These are phyloP conservation scores for Eucalyptus regnans DNA, from an alignment of 345 rosid species.

Conservation along the genomic window DNA sequence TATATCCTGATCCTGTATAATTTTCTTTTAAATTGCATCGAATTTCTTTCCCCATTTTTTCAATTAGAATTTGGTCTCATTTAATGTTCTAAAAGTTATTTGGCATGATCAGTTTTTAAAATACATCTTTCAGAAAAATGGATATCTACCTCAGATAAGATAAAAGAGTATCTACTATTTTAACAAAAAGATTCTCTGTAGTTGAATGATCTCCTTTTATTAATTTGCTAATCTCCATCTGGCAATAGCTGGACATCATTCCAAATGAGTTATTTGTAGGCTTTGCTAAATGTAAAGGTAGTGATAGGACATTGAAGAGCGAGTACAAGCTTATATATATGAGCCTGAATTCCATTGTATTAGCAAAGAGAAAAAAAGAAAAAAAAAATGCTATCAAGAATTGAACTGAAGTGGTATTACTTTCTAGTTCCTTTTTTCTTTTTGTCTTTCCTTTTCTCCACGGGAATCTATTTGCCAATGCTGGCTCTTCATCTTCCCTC, in stretches of 20 bases:
- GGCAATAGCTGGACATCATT: neutral
- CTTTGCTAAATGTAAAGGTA: neutral
- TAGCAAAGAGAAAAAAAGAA: neutral
- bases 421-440: neutral
- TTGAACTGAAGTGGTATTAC: neutral
- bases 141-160: neutral
- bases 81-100: neutral
- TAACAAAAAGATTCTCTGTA: neutral
- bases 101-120: neutral
- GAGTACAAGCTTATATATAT: neutral
- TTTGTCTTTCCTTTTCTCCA: neutral
- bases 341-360: neutral
- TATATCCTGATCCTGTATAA: neutral
- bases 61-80: neutral
- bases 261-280: neutral
- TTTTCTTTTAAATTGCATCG: neutral
- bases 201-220: neutral
- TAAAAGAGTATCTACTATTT: neutral
- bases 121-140: neutral
- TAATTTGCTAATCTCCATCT: neutral
- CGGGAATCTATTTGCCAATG: neutral
- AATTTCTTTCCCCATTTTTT: neutral
- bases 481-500: neutral
- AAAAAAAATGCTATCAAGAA: neutral
- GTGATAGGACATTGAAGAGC: neutral